A percentile compares a stretch with the other conserved stretches of the same genome.
Evolutionary conservation across 2,329 filamentous ascomycete species (phyloP).

Genomic region (Talaromyces sp.): DNA sequence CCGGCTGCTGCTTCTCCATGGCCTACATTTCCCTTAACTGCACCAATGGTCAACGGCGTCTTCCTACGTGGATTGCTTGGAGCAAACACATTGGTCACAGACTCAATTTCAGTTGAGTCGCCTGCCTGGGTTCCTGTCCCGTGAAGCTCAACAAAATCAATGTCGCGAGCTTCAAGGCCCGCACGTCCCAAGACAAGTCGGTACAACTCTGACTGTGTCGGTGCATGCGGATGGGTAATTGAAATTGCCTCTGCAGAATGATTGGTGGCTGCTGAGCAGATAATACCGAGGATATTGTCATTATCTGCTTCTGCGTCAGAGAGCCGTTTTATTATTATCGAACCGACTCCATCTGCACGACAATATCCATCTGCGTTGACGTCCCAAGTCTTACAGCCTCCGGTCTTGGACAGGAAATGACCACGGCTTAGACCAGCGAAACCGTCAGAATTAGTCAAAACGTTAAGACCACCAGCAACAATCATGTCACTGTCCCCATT

Average conservation of each 20-base stretch:
- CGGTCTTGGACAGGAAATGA: conserved; percentile 9
- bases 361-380: conserved; percentile 16
- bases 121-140: conserved; percentile 28
- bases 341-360: conserved; percentile 17
- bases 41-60: conserved; percentile 22
- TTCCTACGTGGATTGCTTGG: conserved; percentile 27
- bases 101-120: conserved; percentile 28
- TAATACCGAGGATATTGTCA: conserved; percentile 17
- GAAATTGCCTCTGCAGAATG: conserved; percentile 18
- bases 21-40: conserved; percentile 33
- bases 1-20: conserved; percentile 35
- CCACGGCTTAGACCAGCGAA: conserved; percentile 1
- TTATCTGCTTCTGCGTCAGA: conserved; percentile 15
- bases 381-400: conserved; percentile 14
- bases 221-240: conserved; percentile 1
- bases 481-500: conserved; percentile 3
- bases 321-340: conserved; percentile 18
- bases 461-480: conserved; percentile 2
- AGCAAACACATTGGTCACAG: conserved; percentile 20
- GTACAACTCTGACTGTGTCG: conserved; percentile 19
- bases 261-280: conserved; percentile 29
- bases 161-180: conserved; percentile 13
- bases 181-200: conserved; percentile 12
- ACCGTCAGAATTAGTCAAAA: conserved; percentile 3
- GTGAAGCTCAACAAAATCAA: conserved; percentile 29